phyloP scores from a whole-genome alignment of 495 filamentous ascomycete species.

The Lindgomyces ingoldianus region DNA sequence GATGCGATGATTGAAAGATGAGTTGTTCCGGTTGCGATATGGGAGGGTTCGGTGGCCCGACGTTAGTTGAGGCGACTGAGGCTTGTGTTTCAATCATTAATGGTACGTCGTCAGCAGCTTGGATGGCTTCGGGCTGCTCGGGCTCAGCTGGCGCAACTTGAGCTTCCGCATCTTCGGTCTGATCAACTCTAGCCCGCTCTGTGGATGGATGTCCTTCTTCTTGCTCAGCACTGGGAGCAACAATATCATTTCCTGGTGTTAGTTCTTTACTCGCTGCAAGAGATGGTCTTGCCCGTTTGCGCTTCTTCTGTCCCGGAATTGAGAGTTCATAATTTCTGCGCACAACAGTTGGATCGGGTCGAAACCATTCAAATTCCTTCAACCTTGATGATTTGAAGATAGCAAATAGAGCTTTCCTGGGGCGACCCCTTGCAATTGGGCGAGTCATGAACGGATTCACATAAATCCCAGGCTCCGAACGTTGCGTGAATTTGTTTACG shows the following conservation, averaged over 20 bases:
- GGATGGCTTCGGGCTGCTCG: too few relatives aligned
- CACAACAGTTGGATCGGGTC: background rate
- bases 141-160: too few relatives aligned
- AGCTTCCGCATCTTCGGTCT: too few relatives aligned
- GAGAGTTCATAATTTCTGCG: too few relatives aligned
- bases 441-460: constrained; percentile 55
- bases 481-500: constrained; percentile 1
- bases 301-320: too few relatives aligned
- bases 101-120: too few relatives aligned
- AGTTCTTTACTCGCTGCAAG: too few relatives aligned
- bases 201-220: background rate
- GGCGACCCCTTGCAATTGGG: constrained; percentile 52
- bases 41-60: background rate
- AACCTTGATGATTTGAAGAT: constrained; percentile 54
- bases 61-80: background rate
- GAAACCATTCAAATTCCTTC: constrained; percentile 37
- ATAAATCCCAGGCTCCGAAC: constrained; percentile 50
- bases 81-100: too few relatives aligned
- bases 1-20: background rate
- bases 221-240: background rate
- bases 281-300: too few relatives aligned
- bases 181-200: background rate
- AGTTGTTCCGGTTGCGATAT: background rate
- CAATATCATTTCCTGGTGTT: background rate
- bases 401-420: constrained; percentile 52